Conservation (phyloP, 371 early-diverging fungal species). For the Smittium culicis region DNA sequence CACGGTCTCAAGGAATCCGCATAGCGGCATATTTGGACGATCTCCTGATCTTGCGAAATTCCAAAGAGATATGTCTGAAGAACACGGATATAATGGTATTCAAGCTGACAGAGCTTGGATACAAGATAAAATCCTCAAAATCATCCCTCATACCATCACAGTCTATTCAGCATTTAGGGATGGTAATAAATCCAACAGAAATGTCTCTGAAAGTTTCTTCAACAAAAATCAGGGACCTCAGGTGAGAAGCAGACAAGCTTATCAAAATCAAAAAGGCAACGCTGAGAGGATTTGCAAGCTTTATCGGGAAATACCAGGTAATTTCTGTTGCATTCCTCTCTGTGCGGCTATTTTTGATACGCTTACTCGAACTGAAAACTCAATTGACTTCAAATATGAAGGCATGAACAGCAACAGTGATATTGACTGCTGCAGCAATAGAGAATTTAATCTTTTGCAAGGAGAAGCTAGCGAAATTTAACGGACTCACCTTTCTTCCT, state of each 20-base stretch:
- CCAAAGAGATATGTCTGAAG: constrained; percentile 4
- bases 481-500: not conserved
- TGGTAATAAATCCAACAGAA: constrained; percentile 23
- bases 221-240: not conserved
- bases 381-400: not conserved
- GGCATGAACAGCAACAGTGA: not conserved
- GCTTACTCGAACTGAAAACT: not conserved
- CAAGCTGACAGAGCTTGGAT: constrained; percentile 20
- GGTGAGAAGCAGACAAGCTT: not conserved
- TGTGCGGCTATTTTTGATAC: not conserved
- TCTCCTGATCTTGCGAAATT: constrained; percentile 18
- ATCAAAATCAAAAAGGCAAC: not conserved
- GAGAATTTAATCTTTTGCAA: not conserved
- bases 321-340: not conserved
- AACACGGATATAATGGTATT: constrained; percentile 15
- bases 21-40: constrained; percentile 31
- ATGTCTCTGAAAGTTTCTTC: not conserved
- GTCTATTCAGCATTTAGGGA: constrained; percentile 26
- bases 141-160: constrained; percentile 25
- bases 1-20: constrained; percentile 22
- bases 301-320: not conserved
- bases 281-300: not conserved
- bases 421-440: not conserved
- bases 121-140: constrained; percentile 19
- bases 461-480: not conserved